A percentile compares a stretch with the other conserved stretches of the same genome.
Conservation (phyloP, 768 basidiomycete genomes). For the Goffeauzyma gilvescens region DNA sequence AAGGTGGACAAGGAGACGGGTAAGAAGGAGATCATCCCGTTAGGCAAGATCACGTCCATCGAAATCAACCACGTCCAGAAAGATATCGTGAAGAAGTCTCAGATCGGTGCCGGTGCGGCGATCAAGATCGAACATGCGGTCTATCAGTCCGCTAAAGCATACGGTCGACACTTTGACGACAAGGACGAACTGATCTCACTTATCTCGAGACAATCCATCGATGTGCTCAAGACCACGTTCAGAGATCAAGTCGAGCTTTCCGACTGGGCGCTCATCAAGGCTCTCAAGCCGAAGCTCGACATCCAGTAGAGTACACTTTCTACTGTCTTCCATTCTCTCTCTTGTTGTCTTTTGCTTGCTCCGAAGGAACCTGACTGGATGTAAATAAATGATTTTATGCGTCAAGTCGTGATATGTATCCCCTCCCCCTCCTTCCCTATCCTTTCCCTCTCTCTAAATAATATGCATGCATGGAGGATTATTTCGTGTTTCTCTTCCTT, state of each 20-base stretch:
- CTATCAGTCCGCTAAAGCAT: slow-evolving; percentile 87
- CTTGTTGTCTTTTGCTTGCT: no score
- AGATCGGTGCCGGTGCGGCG: slow-evolving; percentile 89
- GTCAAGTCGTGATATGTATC: no score
- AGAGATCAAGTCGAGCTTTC: slow-evolving; percentile 71
- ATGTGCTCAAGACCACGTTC: slow-evolving; percentile 69
- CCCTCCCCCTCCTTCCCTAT: no score
- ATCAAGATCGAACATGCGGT: slow-evolving; percentile 97
- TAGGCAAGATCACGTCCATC: slow-evolving; percentile 87
- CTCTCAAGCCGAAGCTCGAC: slow-evolving; percentile 40
- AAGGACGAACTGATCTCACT: slow-evolving; percentile 84
- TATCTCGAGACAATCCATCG: slow-evolving; percentile 80
- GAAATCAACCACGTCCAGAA: slow-evolving; percentile 89
- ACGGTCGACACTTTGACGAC: slow-evolving; percentile 65
- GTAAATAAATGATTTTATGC: no score
- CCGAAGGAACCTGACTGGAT: no score
- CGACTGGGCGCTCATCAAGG: slow-evolving; percentile 84
- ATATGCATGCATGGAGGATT: no score
- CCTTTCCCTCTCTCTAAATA: no score
- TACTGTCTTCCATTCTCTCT: no score
- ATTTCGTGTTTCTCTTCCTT: no score
- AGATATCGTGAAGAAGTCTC: slow-evolving; percentile 73
- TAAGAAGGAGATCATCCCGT: slow-evolving; percentile 73
- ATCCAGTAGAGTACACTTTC: slow-evolving; percentile 18
- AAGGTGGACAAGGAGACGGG: slow-evolving; percentile 70